Percentiles rank a stretch among this genome's conserved stretches.
phyloP scores from a whole-genome alignment of 352 stramenopile genomes.

The Phytopythium cucurbitacearum region DNA sequence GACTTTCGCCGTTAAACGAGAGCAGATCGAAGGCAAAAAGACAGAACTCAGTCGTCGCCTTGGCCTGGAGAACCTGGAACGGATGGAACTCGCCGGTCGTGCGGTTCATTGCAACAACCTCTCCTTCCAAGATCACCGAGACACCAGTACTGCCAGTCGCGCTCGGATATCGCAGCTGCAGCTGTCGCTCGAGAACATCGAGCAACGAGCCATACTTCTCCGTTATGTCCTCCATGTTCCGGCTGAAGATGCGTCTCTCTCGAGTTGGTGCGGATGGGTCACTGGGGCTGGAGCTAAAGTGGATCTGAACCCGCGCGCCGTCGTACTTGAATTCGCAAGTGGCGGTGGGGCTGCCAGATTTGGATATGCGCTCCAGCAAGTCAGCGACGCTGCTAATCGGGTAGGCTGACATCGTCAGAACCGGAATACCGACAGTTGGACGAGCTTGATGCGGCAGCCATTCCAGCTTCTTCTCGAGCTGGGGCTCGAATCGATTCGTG shows the following conservation, averaged over 20 bases:
- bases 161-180: conserved; percentile 2
- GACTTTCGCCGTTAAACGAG: conserved; percentile 35
- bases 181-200: conserved; percentile 28
- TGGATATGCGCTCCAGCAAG: conserved; percentile 41
- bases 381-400: conserved; percentile 53
- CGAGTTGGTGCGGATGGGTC: background rate
- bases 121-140: conserved; percentile 66
- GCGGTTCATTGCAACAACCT: conserved; percentile 70
- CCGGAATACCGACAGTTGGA: conserved; percentile 46
- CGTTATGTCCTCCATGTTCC: conserved; percentile 81
- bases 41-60: conserved; percentile 65
- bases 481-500: conserved; percentile 15
- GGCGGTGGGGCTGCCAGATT: conserved; percentile 25
- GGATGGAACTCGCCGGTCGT: conserved; percentile 41
- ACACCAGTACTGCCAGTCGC: conserved; percentile 6
- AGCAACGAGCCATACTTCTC: conserved; percentile 59
- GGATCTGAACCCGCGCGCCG: conserved; percentile 71
- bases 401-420: conserved; percentile 81
- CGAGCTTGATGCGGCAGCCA: conserved; percentile 29
- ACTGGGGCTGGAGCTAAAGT: conserved; percentile 22
- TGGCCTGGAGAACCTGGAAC: conserved; percentile 80
- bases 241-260: conserved; percentile 63
- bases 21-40: conserved; percentile 80
- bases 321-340: conserved; percentile 87
- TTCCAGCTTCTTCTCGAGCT: conserved; percentile 17